These are phyloP conservation scores for Plasmodium gaboni DNA, from an alignment of 169 alveolate genomes.

Conservation along the genomic window DNA sequence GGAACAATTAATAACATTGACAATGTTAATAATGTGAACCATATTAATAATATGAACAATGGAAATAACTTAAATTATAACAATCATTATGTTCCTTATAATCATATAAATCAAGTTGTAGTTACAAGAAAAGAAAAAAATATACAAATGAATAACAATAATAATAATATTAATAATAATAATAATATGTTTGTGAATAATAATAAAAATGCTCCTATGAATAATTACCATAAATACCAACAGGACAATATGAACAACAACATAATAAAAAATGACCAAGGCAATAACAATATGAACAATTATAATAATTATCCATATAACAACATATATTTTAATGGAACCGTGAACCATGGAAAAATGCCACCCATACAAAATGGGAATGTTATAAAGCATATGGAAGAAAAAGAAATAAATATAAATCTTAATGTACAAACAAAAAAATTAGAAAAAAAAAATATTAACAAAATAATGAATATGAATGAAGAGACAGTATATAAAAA, in stretches of 20 bases:
- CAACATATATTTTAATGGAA: neutral
- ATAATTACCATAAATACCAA: neutral
- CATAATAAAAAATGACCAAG: conserved; percentile 8
- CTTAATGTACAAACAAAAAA: neutral
- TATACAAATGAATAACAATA: neutral
- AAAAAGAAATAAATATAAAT: conserved; percentile 11
- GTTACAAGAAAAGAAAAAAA: neutral
- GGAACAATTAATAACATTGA: neutral
- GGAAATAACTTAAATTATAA: too few species aligned
- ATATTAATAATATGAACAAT: conserved; percentile 7
- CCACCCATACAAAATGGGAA: neutral
- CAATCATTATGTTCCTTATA: conserved; percentile 8
- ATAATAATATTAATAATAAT: neutral
- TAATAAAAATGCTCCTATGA: conserved; percentile 3
- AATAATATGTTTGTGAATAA: conserved; percentile 21
- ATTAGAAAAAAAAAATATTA: neutral
- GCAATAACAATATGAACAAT: conserved; percentile 6
- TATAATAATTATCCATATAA: neutral
- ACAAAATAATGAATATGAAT: neutral
- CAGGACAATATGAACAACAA: neutral
- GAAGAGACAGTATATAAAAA: neutral
- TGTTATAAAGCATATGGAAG: conserved; percentile 9
- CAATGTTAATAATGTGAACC: neutral
- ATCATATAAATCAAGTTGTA: conserved; percentile 6
- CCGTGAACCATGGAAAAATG: neutral